Percentiles rank a stretch among this genome's conserved stretches.
Conservation (phyloP, 2,329 filamentous ascomycete species). For the Microascus cirrosus region DNA sequence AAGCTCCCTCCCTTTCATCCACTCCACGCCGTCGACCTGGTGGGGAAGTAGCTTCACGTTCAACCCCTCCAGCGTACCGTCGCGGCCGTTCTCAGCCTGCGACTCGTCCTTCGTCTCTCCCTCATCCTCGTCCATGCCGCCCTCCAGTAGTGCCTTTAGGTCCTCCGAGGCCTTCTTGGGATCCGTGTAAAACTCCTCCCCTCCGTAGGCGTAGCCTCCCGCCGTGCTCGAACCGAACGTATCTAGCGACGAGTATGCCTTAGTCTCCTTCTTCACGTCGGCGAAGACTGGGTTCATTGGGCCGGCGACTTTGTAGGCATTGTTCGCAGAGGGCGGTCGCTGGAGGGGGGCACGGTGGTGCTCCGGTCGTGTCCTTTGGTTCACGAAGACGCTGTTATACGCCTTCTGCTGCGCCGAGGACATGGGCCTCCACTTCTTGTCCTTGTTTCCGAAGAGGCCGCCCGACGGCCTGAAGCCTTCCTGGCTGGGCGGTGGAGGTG, state of each 20-base stretch:
- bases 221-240: conserved; percentile 6
- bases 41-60: conserved; percentile 84
- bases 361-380: conserved; percentile 43
- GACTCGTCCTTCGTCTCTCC: conserved; percentile 30
- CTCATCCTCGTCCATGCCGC: conserved; percentile 65
- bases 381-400: conserved; percentile 36
- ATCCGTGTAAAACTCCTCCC: conserved; percentile 55
- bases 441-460: conserved; percentile 8
- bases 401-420: conserved; percentile 45
- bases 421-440: conserved; percentile 15
- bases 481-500: conserved; percentile 3
- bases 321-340: conserved; percentile 23
- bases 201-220: conserved; percentile 13
- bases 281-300: conserved; percentile 12
- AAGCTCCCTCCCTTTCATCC: conserved; percentile 91
- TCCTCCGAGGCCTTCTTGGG: conserved; percentile 62
- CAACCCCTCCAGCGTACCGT: conserved; percentile 58
- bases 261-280: background rate
- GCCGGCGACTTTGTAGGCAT: conserved; percentile 33
- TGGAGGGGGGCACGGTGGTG: conserved; percentile 38
- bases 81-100: conserved; percentile 14
- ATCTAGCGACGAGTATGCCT: conserved; percentile 4
- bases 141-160: conserved; percentile 72
- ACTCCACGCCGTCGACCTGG: conserved; percentile 85
- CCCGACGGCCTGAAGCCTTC: conserved; percentile 6